These are phyloP conservation scores for Hypoxylon sp. DNA, from an alignment of 2,329 filamentous ascomycete genomes.

Conservation along the genomic window DNA sequence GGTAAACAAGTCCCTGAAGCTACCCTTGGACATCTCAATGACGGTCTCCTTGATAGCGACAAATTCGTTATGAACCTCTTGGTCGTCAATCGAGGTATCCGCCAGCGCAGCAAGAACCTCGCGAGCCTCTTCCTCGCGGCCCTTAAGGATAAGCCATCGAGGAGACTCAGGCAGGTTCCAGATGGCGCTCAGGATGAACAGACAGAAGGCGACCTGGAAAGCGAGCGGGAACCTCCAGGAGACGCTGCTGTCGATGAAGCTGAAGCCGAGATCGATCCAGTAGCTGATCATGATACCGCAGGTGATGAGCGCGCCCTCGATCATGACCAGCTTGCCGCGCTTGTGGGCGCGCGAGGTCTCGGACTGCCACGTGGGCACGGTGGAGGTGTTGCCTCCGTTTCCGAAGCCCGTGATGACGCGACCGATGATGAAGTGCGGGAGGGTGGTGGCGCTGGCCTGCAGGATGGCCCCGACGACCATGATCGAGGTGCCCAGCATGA, in stretches of 20 bases:
- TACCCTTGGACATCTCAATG: conserved; percentile 65
- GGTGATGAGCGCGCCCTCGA: conserved; percentile 66
- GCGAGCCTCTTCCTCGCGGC: conserved; percentile 54
- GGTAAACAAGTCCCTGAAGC: conserved; percentile 66
- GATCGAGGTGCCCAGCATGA: conserved; percentile 64
- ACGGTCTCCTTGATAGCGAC: conserved; percentile 67
- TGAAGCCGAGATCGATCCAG: conserved; percentile 68
- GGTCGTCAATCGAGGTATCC: conserved; percentile 55
- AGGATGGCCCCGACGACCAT: conserved; percentile 64
- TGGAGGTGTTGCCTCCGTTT: conserved; percentile 54
- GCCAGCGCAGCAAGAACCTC: conserved; percentile 54
- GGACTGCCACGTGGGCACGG: conserved; percentile 68
- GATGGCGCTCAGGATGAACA: conserved; percentile 64
- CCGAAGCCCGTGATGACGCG: conserved; percentile 56
- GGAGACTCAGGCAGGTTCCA: conserved; percentile 62
- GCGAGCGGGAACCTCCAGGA: conserved; percentile 69
- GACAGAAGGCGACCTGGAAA: conserved; percentile 65
- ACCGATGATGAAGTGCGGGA: conserved; percentile 66
- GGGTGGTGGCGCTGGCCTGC: conserved; percentile 51
- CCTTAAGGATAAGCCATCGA: conserved; percentile 56
- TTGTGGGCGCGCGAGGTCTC: conserved; percentile 66
- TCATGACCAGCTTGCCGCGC: conserved; percentile 68
- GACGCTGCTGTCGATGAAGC: conserved; percentile 59
- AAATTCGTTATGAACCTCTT: conserved; percentile 64
- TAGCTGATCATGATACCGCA: conserved; percentile 66